Conservation (phyloP, 2,329 filamentous ascomycete species). For the Trichoderma polysporum region DNA sequence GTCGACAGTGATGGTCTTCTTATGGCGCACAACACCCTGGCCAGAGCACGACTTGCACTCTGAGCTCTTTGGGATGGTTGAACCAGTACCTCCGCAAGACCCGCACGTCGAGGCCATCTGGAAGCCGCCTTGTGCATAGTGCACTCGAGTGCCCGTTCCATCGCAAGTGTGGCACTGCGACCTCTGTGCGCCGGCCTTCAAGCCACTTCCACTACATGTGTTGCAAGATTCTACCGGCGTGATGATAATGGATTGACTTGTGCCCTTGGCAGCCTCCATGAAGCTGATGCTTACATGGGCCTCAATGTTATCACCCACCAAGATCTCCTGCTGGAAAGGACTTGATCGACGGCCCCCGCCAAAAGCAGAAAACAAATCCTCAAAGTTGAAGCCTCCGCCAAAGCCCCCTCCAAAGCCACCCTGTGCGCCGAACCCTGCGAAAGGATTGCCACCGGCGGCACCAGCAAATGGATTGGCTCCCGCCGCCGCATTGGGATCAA, state of each 20-base stretch:
- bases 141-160: slow-evolving; percentile 82
- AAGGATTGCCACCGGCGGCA: slow-evolving; percentile 61
- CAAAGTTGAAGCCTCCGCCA: slow-evolving; percentile 85
- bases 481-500: slow-evolving; percentile 71
- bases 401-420: slow-evolving; percentile 73
- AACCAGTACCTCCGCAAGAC: slow-evolving; percentile 75
- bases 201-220: slow-evolving; percentile 77
- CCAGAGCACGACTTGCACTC: slow-evolving; percentile 81
- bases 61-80: slow-evolving; percentile 71
- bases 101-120: slow-evolving; percentile 92
- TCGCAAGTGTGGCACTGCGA: slow-evolving; percentile 76
- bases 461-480: slow-evolving; percentile 63
- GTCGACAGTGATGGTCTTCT: slow-evolving; percentile 81
- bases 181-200: slow-evolving; percentile 77
- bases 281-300: slow-evolving; percentile 92
- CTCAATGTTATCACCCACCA: slow-evolving; percentile 96
- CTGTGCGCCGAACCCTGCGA: slow-evolving; percentile 55
- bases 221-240: slow-evolving; percentile 78
- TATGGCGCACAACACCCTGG: slow-evolving; percentile 79
- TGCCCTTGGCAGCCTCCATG: slow-evolving; percentile 92
- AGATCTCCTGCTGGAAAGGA: slow-evolving; percentile 73
- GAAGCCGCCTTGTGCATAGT: slow-evolving; percentile 89
- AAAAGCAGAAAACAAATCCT: slow-evolving; percentile 91
- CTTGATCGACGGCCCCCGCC: slow-evolving; percentile 57
- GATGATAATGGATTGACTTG: slow-evolving; percentile 82